Evolutionary conservation across 768 basidiomycete species (phyloP), one percentile per base, ranked within the genome.

Genomic region (Russula ochroleuca): DNA sequence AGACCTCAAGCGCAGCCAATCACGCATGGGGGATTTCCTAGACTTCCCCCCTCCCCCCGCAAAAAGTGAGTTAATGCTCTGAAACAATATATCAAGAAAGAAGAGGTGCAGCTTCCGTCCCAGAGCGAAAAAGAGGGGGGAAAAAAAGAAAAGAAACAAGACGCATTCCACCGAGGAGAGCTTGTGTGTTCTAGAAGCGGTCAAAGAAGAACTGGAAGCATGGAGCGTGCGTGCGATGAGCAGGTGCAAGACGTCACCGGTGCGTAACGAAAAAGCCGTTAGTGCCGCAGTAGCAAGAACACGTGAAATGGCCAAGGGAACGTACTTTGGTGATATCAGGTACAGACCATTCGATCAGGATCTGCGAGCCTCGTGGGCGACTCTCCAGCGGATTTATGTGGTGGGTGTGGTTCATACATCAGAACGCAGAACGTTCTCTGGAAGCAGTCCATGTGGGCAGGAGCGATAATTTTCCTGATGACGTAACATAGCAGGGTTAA

Each of bases 111-210:
- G 37, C 51, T 64, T 48, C 59, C 38, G 48, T 45, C 31, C 45
- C 37, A 31, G 37, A n/a, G n/a, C 17, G 33, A 53, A 45, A 56
- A 43, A 28, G 19, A 41, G 23, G 25, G 31, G 49, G 33, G 19
- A 9, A 25, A 60, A 35, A 60, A 35, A 35, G 35, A 35, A 8
- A 35, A 35, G 35, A 35, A 17, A 53, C 31, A 35, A 45, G 13
- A 51, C 28, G 38, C 23, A 48, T 57, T 51, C 41, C 55, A 58
- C 40, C n/a, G 51, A 48, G 45, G 52, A 21, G 47, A 28, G 47
- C 38, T 60, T 37, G 28, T 7, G 53, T 25, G 23, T 60, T 64
- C 63, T 64, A 64, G 63, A 64, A 64, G 38, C 58, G 54, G 52
- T 21, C 47, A 60, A 28, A 23, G 50, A 31, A 50, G 53, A 55